Conservation (phyloP, 352 stramenopile genomes). For the Phytopythium ostracodes region DNA sequence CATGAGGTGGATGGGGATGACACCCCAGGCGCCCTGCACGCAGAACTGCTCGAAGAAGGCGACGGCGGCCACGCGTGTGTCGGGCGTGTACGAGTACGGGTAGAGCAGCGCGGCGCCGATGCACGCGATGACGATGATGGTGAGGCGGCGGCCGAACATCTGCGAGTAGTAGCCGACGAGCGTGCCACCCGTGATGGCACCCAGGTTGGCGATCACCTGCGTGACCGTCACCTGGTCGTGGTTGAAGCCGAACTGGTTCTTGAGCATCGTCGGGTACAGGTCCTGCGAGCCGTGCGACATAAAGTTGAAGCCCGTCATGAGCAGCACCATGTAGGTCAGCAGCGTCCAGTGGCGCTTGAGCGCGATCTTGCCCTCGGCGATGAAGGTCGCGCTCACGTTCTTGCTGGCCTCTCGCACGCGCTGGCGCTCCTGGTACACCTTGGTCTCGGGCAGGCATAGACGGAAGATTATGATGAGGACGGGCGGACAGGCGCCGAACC, state of each 20-base stretch:
- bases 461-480: slow-evolving; percentile 43
- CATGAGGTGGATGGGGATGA: slow-evolving; percentile 57
- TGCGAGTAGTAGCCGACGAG: slow-evolving; percentile 57
- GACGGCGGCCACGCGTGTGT: slow-evolving; percentile 21
- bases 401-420: slow-evolving; percentile 17
- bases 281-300: slow-evolving; percentile 43
- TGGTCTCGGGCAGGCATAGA: slow-evolving; percentile 29
- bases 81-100: slow-evolving; percentile 36
- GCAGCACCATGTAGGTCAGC: slow-evolving; percentile 34
- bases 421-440: slow-evolving; percentile 28
- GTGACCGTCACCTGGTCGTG: slow-evolving; percentile 40
- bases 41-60: slow-evolving; percentile 49
- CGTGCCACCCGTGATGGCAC: slow-evolving; percentile 42
- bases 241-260: slow-evolving; percentile 43
- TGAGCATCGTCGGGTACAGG: slow-evolving; percentile 47
- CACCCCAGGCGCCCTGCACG: slow-evolving; percentile 48
- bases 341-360: slow-evolving; percentile 39
- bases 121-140: slow-evolving; percentile 32
- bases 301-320: slow-evolving; percentile 50
- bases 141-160: slow-evolving; percentile 37
- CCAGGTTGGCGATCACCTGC: slow-evolving; percentile 44
- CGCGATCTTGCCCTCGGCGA: slow-evolving; percentile 34
- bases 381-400: slow-evolving; percentile 26
- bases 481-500: slow-evolving; percentile 38
- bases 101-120: slow-evolving; percentile 35